Conservation (phyloP, 495 filamentous ascomycete species). For the Penicillium daleae region DNA sequence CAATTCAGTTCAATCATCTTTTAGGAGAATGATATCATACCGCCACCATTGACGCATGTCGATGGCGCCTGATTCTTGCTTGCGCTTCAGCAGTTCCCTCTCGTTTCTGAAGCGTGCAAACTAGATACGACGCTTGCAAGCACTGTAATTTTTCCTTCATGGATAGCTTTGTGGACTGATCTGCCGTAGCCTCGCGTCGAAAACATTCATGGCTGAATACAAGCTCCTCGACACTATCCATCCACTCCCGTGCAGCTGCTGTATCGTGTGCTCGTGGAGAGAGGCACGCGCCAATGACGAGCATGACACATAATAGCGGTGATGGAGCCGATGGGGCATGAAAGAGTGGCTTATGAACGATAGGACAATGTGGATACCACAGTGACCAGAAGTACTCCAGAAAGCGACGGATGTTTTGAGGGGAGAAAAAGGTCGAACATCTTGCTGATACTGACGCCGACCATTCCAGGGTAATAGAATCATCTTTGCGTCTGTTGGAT, state of each 20-base stretch:
- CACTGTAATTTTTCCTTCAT: slow-evolving; percentile 25
- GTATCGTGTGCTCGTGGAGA: slow-evolving; percentile 22
- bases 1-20: background rate
- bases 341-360: slow-evolving; percentile 29
- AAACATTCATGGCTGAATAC: slow-evolving; percentile 23
- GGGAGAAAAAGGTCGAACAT: slow-evolving; percentile 20
- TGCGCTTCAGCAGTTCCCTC: slow-evolving; percentile 27
- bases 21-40: slow-evolving; percentile 10
- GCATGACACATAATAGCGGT: slow-evolving; percentile 26
- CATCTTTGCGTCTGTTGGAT: slow-evolving; percentile 12
- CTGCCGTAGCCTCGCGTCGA: slow-evolving; percentile 4
- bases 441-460: background rate
- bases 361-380: slow-evolving; percentile 32
- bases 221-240: slow-evolving; percentile 25
- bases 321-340: slow-evolving; percentile 15
- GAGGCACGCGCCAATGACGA: slow-evolving; percentile 29
- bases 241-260: slow-evolving; percentile 16
- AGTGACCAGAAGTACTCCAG: slow-evolving; percentile 32
- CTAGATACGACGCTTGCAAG: slow-evolving; percentile 29
- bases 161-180: background rate
- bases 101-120: slow-evolving; percentile 32
- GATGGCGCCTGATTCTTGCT: slow-evolving; percentile 25
- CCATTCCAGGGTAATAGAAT: slow-evolving; percentile 26
- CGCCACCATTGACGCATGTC: slow-evolving; percentile 32
- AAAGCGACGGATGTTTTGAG: slow-evolving; percentile 24